Evolutionary conservation across 139 green algal species (phyloP).

Genomic region (Tetratostichococcus sp.): DNA sequence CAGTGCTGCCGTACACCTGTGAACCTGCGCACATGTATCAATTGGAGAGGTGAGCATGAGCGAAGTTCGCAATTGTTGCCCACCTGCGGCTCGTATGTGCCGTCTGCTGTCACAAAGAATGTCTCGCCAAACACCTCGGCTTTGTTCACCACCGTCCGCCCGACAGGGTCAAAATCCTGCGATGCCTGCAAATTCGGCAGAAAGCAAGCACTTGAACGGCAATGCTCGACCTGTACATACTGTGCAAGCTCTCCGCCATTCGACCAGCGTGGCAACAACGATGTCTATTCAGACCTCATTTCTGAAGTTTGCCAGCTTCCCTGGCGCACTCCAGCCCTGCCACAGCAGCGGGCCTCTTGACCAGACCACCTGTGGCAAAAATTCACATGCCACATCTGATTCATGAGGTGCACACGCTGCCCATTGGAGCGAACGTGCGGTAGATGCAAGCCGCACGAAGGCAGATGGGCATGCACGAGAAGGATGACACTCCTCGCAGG

Average conservation of each 20-base stretch:
- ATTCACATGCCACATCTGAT: background rate
- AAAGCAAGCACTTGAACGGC: too few relatives aligned
- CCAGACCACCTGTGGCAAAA: background rate
- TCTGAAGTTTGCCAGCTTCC: background rate
- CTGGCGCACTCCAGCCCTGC: background rate
- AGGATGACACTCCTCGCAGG: too few relatives aligned
- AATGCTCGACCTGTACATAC: too few relatives aligned
- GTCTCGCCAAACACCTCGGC: background rate
- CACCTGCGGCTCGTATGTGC: background rate
- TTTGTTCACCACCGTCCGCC: background rate
- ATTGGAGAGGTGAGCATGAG: too few relatives aligned
- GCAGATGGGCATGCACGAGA: too few relatives aligned
- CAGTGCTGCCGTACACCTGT: too few relatives aligned
- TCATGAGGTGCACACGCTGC: too few relatives aligned
- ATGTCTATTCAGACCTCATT: background rate
- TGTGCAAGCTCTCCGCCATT: too few relatives aligned
- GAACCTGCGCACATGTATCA: too few relatives aligned
- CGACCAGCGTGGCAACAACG: too few relatives aligned
- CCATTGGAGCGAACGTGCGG: too few relatives aligned
- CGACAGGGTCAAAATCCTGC: background rate
- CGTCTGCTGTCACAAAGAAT: background rate
- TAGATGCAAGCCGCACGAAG: too few relatives aligned
- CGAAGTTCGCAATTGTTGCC: background rate
- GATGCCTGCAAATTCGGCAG: constrained; percentile 1
- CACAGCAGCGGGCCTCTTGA: background rate